A percentile compares a stretch with the other conserved stretches of the same genome.
These are phyloP conservation scores for Yamadazyma insecticola DNA, from an alignment of 805 yeast genomes.

Conservation along the genomic window DNA sequence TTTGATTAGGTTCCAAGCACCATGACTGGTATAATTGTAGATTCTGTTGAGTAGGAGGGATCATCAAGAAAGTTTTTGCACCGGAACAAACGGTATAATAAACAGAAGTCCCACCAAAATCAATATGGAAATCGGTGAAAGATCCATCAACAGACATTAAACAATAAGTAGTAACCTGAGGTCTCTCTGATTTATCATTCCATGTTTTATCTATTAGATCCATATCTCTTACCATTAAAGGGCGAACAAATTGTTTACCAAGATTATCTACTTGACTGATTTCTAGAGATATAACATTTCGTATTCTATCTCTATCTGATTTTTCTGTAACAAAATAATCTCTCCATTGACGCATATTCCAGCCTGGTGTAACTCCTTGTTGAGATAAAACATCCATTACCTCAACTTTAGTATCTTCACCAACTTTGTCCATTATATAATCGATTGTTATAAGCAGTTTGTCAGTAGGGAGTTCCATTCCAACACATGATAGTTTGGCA, in stretches of 20 bases:
- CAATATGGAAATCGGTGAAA: slow-evolving; percentile 87
- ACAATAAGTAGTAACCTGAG: slow-evolving; percentile 71
- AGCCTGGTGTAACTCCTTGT: slow-evolving; percentile 53
- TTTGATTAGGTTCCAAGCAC: slow-evolving; percentile 66
- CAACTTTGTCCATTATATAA: slow-evolving; percentile 54
- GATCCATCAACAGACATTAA: slow-evolving; percentile 79
- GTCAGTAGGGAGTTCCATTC: slow-evolving; percentile 48
- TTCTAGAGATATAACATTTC: slow-evolving; percentile 81
- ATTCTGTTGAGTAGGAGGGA: slow-evolving; percentile 69
- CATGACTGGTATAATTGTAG: slow-evolving; percentile 61
- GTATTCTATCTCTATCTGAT: slow-evolving; percentile 53
- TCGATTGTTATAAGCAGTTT: slow-evolving; percentile 45
- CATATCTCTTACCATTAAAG: slow-evolving; percentile 55
- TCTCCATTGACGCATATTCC: slow-evolving; percentile 73
- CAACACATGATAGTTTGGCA: slow-evolving; percentile 47
- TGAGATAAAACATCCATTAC: slow-evolving; percentile 91
- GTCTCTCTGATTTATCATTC: slow-evolving; percentile 37
- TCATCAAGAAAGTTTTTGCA: slow-evolving; percentile 65
- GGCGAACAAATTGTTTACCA: slow-evolving; percentile 51
- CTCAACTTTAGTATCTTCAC: slow-evolving; percentile 60
- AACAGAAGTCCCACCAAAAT: slow-evolving; percentile 90
- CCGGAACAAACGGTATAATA: slow-evolving; percentile 83
- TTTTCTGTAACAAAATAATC: slow-evolving; percentile 54
- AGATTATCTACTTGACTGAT: slow-evolving; percentile 53
- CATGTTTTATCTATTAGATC: slow-evolving; percentile 73